These are phyloP conservation scores for Metschnikowia matae DNA, from an alignment of 805 yeast genomes.

Conservation along the genomic window DNA sequence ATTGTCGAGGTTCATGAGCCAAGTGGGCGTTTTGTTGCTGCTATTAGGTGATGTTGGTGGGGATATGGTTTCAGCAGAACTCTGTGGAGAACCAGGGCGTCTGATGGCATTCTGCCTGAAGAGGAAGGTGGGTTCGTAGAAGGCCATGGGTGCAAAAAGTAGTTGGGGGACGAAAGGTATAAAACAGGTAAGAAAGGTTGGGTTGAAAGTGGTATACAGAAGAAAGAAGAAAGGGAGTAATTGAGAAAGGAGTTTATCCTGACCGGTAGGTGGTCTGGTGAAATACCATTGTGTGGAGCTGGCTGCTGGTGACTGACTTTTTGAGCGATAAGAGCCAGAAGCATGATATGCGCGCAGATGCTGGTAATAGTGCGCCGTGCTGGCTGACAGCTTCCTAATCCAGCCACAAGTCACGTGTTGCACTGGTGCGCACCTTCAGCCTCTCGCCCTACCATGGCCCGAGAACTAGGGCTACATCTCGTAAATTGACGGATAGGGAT, in stretches of 20 bases:
- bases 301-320: slow-evolving; percentile 3
- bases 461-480: too few species aligned
- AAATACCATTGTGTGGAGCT: slow-evolving; percentile 1
- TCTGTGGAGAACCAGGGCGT: slow-evolving; percentile 6
- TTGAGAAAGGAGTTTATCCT: background rate
- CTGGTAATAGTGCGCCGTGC: slow-evolving; percentile 1
- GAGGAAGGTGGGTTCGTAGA: slow-evolving; percentile 39
- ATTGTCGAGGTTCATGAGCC: slow-evolving; percentile 29
- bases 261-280: background rate
- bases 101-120: slow-evolving; percentile 40
- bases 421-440: background rate
- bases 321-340: background rate
- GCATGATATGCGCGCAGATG: slow-evolving; percentile 1
- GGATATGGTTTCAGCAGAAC: background rate
- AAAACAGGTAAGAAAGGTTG: background rate
- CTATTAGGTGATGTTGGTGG: slow-evolving; percentile 1
- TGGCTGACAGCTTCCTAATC: slow-evolving; percentile 2
- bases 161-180: background rate
- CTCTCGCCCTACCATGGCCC: too few species aligned
- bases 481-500: too few species aligned
- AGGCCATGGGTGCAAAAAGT: slow-evolving; percentile 13
- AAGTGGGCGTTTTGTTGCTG: slow-evolving; percentile 16
- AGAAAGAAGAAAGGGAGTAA: background rate
- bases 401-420: background rate
- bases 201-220: background rate